A percentile compares a stretch with the other conserved stretches of the same genome.
Evolutionary conservation across 805 yeast species (phyloP).

Genomic region (Cyberlindnera maritima): DNA sequence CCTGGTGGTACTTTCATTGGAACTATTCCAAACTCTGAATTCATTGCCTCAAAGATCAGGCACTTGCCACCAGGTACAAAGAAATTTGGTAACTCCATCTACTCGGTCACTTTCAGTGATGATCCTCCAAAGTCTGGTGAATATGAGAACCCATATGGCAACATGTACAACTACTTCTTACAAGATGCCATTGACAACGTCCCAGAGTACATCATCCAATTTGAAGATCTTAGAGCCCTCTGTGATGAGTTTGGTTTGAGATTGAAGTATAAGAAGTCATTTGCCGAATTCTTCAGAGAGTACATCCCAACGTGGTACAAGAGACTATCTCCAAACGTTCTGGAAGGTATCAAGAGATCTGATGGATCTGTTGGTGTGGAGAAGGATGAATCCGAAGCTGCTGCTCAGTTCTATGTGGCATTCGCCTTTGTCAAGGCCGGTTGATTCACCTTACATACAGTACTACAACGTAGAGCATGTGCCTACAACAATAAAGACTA

Average conservation of each 20-base stretch:
- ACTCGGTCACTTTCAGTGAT: slow-evolving; percentile 76
- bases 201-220: slow-evolving; percentile 95
- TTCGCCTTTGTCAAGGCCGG: slow-evolving; percentile 71
- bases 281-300: slow-evolving; percentile 76
- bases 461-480: no score
- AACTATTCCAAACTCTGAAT: slow-evolving; percentile 90
- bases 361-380: slow-evolving; percentile 78
- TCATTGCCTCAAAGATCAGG: slow-evolving; percentile 64
- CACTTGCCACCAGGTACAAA: slow-evolving; percentile 49
- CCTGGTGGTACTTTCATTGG: slow-evolving; percentile 90
- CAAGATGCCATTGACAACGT: slow-evolving; percentile 95
- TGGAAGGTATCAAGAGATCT: slow-evolving; percentile 66
- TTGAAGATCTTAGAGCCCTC: slow-evolving; percentile 77
- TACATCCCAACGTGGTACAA: slow-evolving; percentile 69
- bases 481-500: no score
- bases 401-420: slow-evolving; percentile 72
- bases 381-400: slow-evolving; percentile 85
- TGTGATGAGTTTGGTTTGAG: slow-evolving; percentile 83
- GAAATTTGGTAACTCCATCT: slow-evolving; percentile 83
- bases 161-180: slow-evolving; percentile 74
- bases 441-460: not conserved
- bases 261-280: slow-evolving; percentile 69
- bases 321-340: slow-evolving; percentile 54
- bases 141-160: slow-evolving; percentile 77
- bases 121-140: slow-evolving; percentile 75